A percentile compares a stretch with the other conserved stretches of the same genome.
Conservation (phyloP, 2,329 filamentous ascomycete species). For the Nemania diffusa region DNA sequence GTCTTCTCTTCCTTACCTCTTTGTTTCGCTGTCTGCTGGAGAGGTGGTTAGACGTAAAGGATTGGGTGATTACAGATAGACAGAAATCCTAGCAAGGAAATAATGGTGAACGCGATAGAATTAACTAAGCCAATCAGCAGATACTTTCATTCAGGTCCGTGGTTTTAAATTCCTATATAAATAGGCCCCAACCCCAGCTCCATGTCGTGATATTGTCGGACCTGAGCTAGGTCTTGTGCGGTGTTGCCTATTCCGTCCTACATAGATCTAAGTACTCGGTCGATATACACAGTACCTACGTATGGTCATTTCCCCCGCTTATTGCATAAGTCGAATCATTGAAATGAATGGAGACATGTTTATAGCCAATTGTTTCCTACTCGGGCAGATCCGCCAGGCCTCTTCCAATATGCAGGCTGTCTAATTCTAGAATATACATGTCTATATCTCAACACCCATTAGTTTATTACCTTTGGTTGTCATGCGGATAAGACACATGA, state of each 20-base stretch:
- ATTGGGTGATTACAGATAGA: background rate
- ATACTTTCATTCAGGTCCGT: too few species aligned
- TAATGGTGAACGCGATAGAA: too few species aligned
- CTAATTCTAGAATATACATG: conserved; percentile 29
- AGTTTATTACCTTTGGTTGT: background rate
- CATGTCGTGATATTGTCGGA: too few species aligned
- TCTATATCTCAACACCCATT: conserved; percentile 15
- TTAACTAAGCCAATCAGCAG: too few species aligned
- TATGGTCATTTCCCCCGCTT: background rate
- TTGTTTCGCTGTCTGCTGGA: background rate
- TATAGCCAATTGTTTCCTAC: background rate
- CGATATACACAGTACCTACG: background rate
- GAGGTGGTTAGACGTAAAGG: background rate
- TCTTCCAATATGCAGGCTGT: conserved; percentile 12
- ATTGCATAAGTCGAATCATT: background rate
- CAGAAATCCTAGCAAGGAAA: background rate
- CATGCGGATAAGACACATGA: background rate
- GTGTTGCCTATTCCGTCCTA: too few species aligned
- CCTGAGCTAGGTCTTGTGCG: too few species aligned
- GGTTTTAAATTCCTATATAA: too few species aligned
- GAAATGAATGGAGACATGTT: background rate
- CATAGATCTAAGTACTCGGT: too few species aligned
- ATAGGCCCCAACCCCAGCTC: too few species aligned
- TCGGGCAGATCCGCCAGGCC: background rate
- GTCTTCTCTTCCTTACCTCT: background rate